Evolutionary conservation across 2,329 filamentous ascomycete species (phyloP).

Genomic region (Hymenoscyphus albidus): DNA sequence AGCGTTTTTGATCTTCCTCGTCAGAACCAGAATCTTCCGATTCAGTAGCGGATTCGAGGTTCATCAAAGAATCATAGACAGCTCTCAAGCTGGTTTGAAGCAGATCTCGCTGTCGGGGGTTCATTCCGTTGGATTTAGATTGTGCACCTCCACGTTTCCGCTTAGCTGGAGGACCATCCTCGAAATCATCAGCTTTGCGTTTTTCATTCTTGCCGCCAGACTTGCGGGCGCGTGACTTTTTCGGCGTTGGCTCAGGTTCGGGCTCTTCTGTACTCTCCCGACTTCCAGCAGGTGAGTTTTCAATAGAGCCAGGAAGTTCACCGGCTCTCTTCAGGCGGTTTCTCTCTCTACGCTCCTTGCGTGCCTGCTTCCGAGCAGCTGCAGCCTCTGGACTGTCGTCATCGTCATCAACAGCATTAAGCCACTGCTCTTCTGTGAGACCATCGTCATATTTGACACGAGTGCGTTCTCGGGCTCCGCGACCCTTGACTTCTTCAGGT

Average conservation of each 20-base stretch:
- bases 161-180: constrained; percentile 68
- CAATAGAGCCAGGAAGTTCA: constrained; percentile 39
- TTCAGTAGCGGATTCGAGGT: constrained; percentile 72
- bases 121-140: constrained; percentile 45
- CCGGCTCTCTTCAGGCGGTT: constrained; percentile 65
- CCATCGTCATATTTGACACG: constrained; percentile 95
- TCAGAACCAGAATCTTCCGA: constrained; percentile 56
- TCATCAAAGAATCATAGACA: constrained; percentile 77
- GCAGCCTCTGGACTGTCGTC: constrained; percentile 93
- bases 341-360: constrained; percentile 71
- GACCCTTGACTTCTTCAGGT: constrained; percentile 72
- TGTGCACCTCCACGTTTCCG: constrained; percentile 76
- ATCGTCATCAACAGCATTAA: constrained; percentile 95
- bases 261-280: constrained; percentile 78
- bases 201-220: constrained; percentile 66
- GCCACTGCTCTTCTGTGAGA: constrained; percentile 97
- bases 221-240: constrained; percentile 73
- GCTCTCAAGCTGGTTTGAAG: constrained; percentile 75
- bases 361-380: constrained; percentile 81
- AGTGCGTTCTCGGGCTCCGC: constrained; percentile 91
- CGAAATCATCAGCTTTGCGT: constrained; percentile 66
- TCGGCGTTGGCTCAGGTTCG: constrained; percentile 56
- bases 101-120: constrained; percentile 65
- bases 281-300: constrained; percentile 72
- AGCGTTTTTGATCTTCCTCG: constrained; percentile 59